Evolutionary conservation across 371 early-diverging fungal species (phyloP).

Genomic region (Mortierella sp.): DNA sequence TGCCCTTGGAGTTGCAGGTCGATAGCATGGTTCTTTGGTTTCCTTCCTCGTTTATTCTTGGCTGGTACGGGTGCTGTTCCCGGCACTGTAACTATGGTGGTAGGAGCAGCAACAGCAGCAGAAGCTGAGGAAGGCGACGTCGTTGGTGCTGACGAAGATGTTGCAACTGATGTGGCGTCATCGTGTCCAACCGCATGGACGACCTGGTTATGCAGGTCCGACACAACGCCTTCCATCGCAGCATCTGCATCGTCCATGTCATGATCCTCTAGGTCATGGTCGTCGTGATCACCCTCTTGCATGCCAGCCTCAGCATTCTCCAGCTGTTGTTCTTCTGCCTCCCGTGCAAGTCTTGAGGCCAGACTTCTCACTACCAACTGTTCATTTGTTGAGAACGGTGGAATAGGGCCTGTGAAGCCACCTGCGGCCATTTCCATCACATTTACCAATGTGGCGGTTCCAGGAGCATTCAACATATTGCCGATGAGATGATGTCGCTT

Average conservation of each 20-base stretch:
- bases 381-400: constrained; percentile 23
- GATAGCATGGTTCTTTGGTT: background rate
- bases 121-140: background rate
- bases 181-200: constrained; percentile 14
- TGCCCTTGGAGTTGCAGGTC: constrained; percentile 1
- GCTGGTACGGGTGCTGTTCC: background rate
- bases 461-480: constrained; percentile 16
- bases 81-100: too few relatives aligned
- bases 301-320: background rate
- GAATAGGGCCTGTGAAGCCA: background rate
- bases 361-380: constrained; percentile 9
- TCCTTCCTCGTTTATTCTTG: constrained; percentile 12
- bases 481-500: constrained; percentile 32
- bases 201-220: constrained; percentile 15
- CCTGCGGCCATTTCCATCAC: constrained; percentile 3
- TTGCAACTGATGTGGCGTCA: too few relatives aligned
- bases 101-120: too few relatives aligned
- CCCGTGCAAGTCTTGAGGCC: background rate
- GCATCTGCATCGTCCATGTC: constrained; percentile 1
- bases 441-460: background rate
- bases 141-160: background rate
- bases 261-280: constrained; percentile 1
- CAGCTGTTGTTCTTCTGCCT: too few relatives aligned
- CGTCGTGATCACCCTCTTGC: constrained; percentile 4
- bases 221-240: constrained; percentile 7